Evolutionary conservation across 2,329 filamentous ascomycete species (phyloP).

Genomic region (Fusarium xylarioides): DNA sequence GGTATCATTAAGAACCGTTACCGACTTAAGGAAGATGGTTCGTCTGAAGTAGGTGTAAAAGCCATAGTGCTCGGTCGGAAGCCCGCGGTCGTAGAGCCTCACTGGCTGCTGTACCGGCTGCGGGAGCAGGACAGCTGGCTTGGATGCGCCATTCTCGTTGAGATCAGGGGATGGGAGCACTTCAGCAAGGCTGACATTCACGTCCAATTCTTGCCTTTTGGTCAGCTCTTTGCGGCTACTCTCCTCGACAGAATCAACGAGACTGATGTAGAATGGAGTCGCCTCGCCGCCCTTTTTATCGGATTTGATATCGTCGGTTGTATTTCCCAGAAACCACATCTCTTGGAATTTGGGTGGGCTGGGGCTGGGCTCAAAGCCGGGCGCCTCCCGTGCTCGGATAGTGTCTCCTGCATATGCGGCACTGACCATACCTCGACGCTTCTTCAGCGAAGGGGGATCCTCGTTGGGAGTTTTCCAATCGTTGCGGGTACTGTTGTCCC

Average conservation of each 20-base stretch:
- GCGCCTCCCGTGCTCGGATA: constrained; percentile 31
- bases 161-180: constrained; percentile 71
- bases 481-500: constrained; percentile 67
- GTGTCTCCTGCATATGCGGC: constrained; percentile 38
- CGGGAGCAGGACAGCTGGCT: constrained; percentile 76
- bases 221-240: constrained; percentile 41
- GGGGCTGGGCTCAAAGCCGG: constrained; percentile 61
- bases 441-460: constrained; percentile 42
- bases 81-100: constrained; percentile 83
- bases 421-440: constrained; percentile 40
- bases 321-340: constrained; percentile 83
- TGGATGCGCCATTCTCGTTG: constrained; percentile 75
- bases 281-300: constrained; percentile 81
- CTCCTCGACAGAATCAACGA: constrained; percentile 62
- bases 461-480: constrained; percentile 60
- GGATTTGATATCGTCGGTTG: constrained; percentile 76
- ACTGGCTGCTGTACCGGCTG: constrained; percentile 79
- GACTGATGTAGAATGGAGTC: constrained; percentile 87
- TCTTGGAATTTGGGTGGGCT: constrained; percentile 71
- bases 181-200: constrained; percentile 44
- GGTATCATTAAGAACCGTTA: constrained; percentile 57
- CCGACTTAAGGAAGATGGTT: constrained; percentile 79
- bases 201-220: constrained; percentile 34
- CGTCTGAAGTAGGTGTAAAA: constrained; percentile 95
- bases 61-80: constrained; percentile 85